Evolutionary conservation across 805 yeast genomes (phyloP), one percentile per base, ranked within the genome.

Genomic region (Saitoella complicata): DNA sequence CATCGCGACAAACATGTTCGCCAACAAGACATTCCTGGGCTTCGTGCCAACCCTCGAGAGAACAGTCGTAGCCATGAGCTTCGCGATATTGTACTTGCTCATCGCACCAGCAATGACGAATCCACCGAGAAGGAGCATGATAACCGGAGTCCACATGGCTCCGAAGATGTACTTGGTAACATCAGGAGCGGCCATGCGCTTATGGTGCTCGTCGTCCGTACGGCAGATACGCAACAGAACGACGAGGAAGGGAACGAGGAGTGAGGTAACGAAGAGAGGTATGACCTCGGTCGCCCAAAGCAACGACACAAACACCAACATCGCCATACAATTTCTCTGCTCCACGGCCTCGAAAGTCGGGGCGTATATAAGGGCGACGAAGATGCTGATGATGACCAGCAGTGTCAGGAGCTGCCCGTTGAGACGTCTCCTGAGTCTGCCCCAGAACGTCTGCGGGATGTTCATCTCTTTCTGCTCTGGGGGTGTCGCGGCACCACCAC

Each of bases 61-160:
- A 47, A 88, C 78, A 61, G 74, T 75, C 0, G 95, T 83, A 5
- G 95, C 86, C 31, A 87, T 68, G 29, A 80, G 71, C 58, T 81
- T 85, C 44, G 95, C 96, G 48, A 88, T 75, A 57, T 85, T 80
- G 64, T 82, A 84, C 62, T 87, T 88, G 40, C 95, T 84, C 46
- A 88, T 67, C 0, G 95, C 95, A 10, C 94, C 95, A 8, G 98
- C 97, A 46, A 88, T 65, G 0, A 96, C 80, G 63, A 88, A 88
- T 1, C 98, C 98, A 51, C 97, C 97, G 7, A 88, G 64, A 43
- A 88, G 66, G 37, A 88, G 66, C 81, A 87, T 76, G 50, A 91
- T 84, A 10, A 86, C 93, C 1, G 95, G 84, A 6, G 87, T 78
- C 96, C 96, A 88, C 97, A 88, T 88, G 12, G 86, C 68, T 1